These are phyloP conservation scores for Ilex paraguariensis DNA, from an alignment of 305 asterid genomes.

Conservation along the genomic window DNA sequence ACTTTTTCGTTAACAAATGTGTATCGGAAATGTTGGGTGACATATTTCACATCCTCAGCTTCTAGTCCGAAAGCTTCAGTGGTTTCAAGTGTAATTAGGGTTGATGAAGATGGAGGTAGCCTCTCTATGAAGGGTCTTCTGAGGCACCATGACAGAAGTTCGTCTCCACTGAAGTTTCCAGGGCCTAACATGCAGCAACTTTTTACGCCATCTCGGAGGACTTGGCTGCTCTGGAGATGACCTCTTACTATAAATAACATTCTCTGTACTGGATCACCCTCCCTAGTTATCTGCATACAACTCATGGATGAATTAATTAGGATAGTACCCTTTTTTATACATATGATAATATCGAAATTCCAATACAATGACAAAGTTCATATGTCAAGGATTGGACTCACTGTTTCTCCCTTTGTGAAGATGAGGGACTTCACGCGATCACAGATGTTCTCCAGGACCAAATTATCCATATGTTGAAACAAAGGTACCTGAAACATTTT, in stretches of 20 bases:
- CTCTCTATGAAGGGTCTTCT: constrained; percentile 87
- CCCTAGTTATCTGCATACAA: constrained; percentile 58
- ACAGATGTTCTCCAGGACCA: constrained; percentile 90
- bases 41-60: constrained; percentile 90
- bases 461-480: constrained; percentile 93
- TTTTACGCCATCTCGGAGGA: constrained; percentile 71
- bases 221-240: constrained; percentile 96
- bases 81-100: constrained; percentile 69
- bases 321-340: too few relatives aligned
- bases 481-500: constrained; percentile 63
- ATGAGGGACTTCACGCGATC: constrained; percentile 94
- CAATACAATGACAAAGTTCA: too few relatives aligned
- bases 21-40: constrained; percentile 87
- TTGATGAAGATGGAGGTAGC: constrained; percentile 80
- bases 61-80: constrained; percentile 93
- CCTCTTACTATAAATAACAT: constrained; percentile 95
- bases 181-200: constrained; percentile 99
- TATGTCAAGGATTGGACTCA: constrained; percentile 17
- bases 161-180: constrained; percentile 95
- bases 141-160: constrained; percentile 94
- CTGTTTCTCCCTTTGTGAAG: constrained; percentile 94
- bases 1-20: constrained; percentile 88
- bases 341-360: too few relatives aligned
- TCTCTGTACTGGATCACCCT: constrained; percentile 93
- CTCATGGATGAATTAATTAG: too few relatives aligned